These are phyloP conservation scores for Zea mays DNA, from an alignment of 176 grass and related monocot genomes.

Conservation along the genomic window Zm-B73-REFERENCE-NAM-5.0 NC_050099.1:19690001-19690500, in stretches of 20 bases:
- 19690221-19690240: constrained; percentile 46
- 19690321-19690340: not conserved
- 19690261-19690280: not conserved
- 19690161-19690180: constrained; percentile 64
- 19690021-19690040: not conserved
- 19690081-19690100: not conserved
- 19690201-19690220: constrained; percentile 97
- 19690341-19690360: not conserved
- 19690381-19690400: not conserved
- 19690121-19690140: not conserved
- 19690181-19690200: constrained; percentile 74
- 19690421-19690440: not conserved
- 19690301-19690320: not conserved
- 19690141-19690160: constrained; percentile 46
- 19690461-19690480: not conserved
- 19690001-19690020: not conserved
- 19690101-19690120: not conserved
- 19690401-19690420: not conserved
- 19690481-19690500: not conserved
- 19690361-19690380: not conserved
- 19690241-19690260: not conserved
- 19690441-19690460: not conserved
- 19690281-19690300: not conserved
- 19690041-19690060: not conserved
- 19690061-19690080: too few species aligned